Evolutionary conservation across 805 yeast species (phyloP).

Genomic region (Pachysolen tannophilus): DNA sequence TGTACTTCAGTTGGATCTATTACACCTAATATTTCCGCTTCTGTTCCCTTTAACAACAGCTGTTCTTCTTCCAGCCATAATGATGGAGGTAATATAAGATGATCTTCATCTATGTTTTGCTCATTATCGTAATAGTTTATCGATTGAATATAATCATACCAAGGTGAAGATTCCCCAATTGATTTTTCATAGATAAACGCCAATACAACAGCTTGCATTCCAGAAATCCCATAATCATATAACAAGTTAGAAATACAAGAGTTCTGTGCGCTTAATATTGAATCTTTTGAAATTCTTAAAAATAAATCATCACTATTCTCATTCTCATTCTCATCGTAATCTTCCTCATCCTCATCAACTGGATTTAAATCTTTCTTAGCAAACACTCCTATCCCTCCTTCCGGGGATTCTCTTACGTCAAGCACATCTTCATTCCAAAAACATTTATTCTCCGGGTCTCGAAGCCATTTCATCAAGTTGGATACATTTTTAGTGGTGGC

Average conservation of each 20-base stretch:
- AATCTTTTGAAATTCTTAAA: slow-evolving; percentile 53
- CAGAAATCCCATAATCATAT: slow-evolving; percentile 49
- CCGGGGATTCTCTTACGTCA: slow-evolving; percentile 34
- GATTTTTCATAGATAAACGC: slow-evolving; percentile 67
- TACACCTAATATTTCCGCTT: slow-evolving; percentile 52
- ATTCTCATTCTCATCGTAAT: slow-evolving; percentile 22
- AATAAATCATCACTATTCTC: slow-evolving; percentile 29
- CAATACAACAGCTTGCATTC: slow-evolving; percentile 58
- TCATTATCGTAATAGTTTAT: slow-evolving; percentile 32
- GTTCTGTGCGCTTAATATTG: slow-evolving; percentile 50
- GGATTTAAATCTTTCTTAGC: slow-evolving; percentile 31
- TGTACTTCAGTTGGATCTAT: slow-evolving; percentile 38
- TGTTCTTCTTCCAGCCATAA: slow-evolving; percentile 53
- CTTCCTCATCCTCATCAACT: slow-evolving; percentile 16
- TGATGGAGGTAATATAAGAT: slow-evolving; percentile 46
- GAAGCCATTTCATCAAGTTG: slow-evolving; percentile 44
- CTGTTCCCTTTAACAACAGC: slow-evolving; percentile 47
- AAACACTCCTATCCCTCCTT: slow-evolving; percentile 74
- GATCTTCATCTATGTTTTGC: slow-evolving; percentile 20
- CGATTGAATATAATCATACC: slow-evolving; percentile 59
- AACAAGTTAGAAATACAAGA: slow-evolving; percentile 61
- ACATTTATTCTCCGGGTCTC: slow-evolving; percentile 33
- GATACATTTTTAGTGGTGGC: slow-evolving; percentile 21
- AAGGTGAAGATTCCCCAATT: slow-evolving; percentile 61
- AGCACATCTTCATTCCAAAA: slow-evolving; percentile 43